Percentiles rank a stretch among this genome's conserved stretches.
phyloP scores from a whole-genome alignment of 345 rosid genomes.

The Boechera divaricarpa region DNA sequence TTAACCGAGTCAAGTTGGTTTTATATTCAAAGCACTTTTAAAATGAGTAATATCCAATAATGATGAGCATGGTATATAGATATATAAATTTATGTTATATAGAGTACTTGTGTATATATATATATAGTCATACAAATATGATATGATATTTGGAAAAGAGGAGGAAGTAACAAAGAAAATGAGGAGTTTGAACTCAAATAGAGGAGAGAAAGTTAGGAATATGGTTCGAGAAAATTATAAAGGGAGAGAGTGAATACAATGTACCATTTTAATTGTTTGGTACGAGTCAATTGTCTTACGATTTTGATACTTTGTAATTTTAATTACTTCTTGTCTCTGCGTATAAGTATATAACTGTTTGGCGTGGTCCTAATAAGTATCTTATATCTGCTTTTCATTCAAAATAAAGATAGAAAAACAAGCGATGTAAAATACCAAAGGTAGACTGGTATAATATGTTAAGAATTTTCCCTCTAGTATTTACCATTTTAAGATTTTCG shows the following conservation, averaged over 20 bases:
- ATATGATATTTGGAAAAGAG: conserved; percentile 16
- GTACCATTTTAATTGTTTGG: conserved; percentile 41
- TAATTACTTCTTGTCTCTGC: neutral
- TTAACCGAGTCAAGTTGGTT: conserved; percentile 3
- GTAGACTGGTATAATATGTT: neutral
- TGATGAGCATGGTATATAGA: too few relatives aligned
- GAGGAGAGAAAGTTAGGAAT: conserved; percentile 27
- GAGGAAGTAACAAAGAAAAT: conserved; percentile 33
- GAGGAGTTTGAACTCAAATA: conserved; percentile 23
- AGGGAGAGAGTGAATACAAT: conserved; percentile 37
- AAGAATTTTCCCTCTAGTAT: neutral
- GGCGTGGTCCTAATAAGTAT: conserved; percentile 26
- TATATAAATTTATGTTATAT: too few relatives aligned
- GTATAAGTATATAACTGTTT: neutral
- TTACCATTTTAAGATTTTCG: neutral
- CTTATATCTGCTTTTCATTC: neutral
- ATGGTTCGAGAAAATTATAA: conserved; percentile 26
- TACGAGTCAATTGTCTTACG: conserved; percentile 28
- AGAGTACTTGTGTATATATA: neutral
- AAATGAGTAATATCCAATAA: neutral
- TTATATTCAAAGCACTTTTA: neutral
- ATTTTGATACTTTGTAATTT: conserved; percentile 25
- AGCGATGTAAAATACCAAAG: neutral
- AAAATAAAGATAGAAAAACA: neutral
- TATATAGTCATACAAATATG: conserved; percentile 5